Percentiles rank a stretch among this genome's conserved stretches.
phyloP scores from a whole-genome alignment of 768 basidiomycete genomes.

The Piloderma croceum region DNA sequence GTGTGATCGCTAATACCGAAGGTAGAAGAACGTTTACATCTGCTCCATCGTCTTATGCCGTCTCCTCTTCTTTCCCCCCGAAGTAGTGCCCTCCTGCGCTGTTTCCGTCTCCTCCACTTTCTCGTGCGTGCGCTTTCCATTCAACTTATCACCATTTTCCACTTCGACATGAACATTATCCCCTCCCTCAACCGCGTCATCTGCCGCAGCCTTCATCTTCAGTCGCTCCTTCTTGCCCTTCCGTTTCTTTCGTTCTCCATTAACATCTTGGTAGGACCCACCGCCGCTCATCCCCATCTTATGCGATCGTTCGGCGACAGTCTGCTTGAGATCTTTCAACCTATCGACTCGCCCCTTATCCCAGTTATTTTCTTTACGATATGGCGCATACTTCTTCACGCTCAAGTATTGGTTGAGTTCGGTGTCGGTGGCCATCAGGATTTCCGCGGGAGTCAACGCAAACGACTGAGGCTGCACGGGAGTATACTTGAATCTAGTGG shows the following conservation, averaged over 20 bases:
- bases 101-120: too few species aligned
- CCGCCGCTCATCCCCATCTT: not conserved
- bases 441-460: conserved; percentile 76
- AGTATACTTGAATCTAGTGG: conserved; percentile 93
- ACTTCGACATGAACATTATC: too few species aligned
- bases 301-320: conserved; percentile 32
- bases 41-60: too few species aligned
- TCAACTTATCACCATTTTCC: too few species aligned
- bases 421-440: conserved; percentile 84
- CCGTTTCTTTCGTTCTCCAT: conserved; percentile 48
- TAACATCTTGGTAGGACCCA: not conserved
- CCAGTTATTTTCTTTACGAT: conserved; percentile 59
- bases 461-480: conserved; percentile 56
- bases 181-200: too few species aligned
- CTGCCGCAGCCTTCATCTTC: conserved; percentile 47
- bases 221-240: conserved; percentile 68
- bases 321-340: conserved; percentile 67
- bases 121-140: too few species aligned
- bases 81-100: too few species aligned
- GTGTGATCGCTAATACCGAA: too few species aligned
- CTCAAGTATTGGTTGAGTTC: conserved; percentile 91
- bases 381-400: conserved; percentile 88
- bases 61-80: too few species aligned
- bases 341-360: conserved; percentile 58
- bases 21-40: too few species aligned